phyloP scores from a whole-genome alignment of 352 stramenopile species.

The Globisporangium echinulatum region DNA sequence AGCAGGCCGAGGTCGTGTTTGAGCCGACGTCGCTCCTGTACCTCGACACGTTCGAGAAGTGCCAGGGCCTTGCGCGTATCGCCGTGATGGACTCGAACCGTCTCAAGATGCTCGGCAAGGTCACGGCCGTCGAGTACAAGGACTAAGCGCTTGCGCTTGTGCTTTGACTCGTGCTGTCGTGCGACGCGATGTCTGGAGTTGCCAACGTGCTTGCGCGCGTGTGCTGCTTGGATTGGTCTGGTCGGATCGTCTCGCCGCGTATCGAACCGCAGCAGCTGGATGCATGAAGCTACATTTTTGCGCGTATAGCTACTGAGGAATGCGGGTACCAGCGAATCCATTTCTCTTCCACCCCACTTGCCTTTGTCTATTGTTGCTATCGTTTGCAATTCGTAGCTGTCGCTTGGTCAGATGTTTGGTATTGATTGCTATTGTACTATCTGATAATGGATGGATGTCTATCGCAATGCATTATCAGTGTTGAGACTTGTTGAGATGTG shows the following conservation, averaged over 20 bases:
- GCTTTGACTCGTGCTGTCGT: too few relatives aligned
- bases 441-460: too few relatives aligned
- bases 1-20: conserved; percentile 73
- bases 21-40: conserved; percentile 62
- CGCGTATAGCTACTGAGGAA: neutral
- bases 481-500: too few relatives aligned
- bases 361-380: too few relatives aligned
- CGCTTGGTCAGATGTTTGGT: too few relatives aligned
- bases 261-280: conserved; percentile 1
- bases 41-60: conserved; percentile 73
- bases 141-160: conserved; percentile 16
- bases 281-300: neutral
- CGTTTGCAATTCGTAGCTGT: too few relatives aligned
- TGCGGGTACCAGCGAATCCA: too few relatives aligned
- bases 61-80: conserved; percentile 70
- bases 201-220: neutral
- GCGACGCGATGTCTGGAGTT: too few relatives aligned
- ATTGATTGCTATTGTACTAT: too few relatives aligned
- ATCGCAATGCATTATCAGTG: too few relatives aligned
- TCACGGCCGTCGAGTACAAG: conserved; percentile 39
- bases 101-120: conserved; percentile 83
- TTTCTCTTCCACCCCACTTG: too few relatives aligned
- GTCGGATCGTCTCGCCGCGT: too few relatives aligned
- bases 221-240: neutral
- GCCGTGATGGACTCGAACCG: conserved; percentile 84